A percentile compares a stretch with the other conserved stretches of the same genome.
Conservation (phyloP, 1,284 basidiomycete species). For the Gomphus bonarii region DNA sequence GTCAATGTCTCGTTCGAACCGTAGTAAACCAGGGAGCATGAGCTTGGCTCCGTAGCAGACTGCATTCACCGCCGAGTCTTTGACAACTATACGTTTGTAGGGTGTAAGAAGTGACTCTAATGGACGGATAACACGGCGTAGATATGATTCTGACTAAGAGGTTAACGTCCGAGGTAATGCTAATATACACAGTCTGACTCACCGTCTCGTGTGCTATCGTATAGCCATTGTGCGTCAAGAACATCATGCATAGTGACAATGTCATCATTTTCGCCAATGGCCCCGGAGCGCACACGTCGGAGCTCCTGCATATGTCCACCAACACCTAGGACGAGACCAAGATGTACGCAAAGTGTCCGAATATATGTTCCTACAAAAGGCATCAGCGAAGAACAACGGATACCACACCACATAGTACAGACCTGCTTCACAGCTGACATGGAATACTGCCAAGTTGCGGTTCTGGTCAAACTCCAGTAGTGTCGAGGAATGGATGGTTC, state of each 20-base stretch:
- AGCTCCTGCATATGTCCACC: conserved; percentile 99
- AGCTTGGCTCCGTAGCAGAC: conserved; percentile 99
- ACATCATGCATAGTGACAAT: conserved; percentile 99
- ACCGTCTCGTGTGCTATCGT: conserved; percentile 99
- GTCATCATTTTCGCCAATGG: conserved; percentile 94
- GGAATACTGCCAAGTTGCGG: conserved; percentile 94
- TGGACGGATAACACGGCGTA: conserved; percentile 90
- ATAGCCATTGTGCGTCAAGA: conserved; percentile 97
- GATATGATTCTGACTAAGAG: conserved; percentile 73
- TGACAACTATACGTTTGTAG: conserved; percentile 98
- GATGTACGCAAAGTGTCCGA: conserved; percentile 94
- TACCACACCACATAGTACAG: conserved; percentile 28
- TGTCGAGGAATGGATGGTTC: conserved; percentile 96
- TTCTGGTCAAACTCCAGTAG: conserved; percentile 97
- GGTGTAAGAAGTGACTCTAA: conserved; percentile 91
- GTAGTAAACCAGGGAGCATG: conserved; percentile 97
- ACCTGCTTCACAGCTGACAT: conserved; percentile 98
- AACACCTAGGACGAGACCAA: conserved; percentile 91
- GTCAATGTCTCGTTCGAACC: conserved; percentile 95
- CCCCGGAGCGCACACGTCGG: conserved; percentile 88
- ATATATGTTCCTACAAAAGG: conserved; percentile 66
- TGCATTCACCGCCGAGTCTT: conserved; percentile 98
- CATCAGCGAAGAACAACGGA: background rate
- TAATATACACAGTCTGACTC: conserved; percentile 19
- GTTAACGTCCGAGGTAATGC: background rate